phyloP scores from a whole-genome alignment of 768 basidiomycete genomes.

The Tricholoma hemisulphureum region DNA sequence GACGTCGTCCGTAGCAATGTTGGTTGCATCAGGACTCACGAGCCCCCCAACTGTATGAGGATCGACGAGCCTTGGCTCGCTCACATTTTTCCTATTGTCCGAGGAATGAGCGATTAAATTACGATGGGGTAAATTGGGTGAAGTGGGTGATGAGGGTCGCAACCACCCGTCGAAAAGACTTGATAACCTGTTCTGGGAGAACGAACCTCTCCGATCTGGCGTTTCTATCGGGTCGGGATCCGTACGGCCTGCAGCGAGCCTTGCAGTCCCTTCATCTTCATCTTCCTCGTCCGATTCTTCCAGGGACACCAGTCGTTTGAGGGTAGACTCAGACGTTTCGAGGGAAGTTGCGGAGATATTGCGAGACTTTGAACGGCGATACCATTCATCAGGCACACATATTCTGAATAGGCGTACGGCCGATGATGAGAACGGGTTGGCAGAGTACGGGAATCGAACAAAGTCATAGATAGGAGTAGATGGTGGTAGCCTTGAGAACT shows the following conservation, averaged over 20 bases:
- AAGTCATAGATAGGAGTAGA: constrained; percentile 44
- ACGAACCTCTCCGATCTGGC: constrained; percentile 53
- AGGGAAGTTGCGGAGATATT: constrained; percentile 43
- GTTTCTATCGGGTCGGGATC: constrained; percentile 7
- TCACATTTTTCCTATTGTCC: constrained; percentile 59
- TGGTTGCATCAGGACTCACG: constrained; percentile 19
- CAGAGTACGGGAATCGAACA: constrained; percentile 36
- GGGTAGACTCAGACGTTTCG: constrained; percentile 52
- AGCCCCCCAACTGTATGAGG: constrained; percentile 37
- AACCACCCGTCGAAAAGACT: constrained; percentile 69
- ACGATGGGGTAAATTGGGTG: constrained; percentile 32
- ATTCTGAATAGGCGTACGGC: constrained; percentile 53
- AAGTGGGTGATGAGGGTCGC: constrained; percentile 41
- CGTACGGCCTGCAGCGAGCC: constrained; percentile 24
- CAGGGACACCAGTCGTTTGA: constrained; percentile 47
- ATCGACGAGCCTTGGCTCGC: constrained; percentile 65
- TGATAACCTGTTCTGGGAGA: constrained; percentile 61
- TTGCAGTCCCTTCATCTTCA: constrained; percentile 64
- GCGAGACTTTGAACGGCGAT: constrained; percentile 63
- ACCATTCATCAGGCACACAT: constrained; percentile 81
- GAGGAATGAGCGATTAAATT: constrained; percentile 31
- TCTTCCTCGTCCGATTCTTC: constrained; percentile 47
- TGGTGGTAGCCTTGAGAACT: constrained; percentile 42
- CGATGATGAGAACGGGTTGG: constrained; percentile 41
- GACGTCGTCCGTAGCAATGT: constrained; percentile 32